Percentiles rank a stretch among this genome's conserved stretches.
phyloP scores from a whole-genome alignment of 768 basidiomycete genomes.

The Amanita rubescens region DNA sequence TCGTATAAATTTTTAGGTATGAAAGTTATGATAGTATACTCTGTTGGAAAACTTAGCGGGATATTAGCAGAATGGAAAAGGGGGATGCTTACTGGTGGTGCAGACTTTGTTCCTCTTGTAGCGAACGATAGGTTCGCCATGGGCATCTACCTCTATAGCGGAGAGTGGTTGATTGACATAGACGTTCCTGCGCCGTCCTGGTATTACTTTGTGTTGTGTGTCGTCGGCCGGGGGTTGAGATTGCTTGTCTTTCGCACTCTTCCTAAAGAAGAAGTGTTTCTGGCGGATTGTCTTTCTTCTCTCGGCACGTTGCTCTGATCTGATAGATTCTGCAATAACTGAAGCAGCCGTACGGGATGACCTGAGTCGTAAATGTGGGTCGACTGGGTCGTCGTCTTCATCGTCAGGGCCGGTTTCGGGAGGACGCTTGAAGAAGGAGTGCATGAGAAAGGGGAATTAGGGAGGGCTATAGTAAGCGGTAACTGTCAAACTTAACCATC shows the following conservation, averaged over 20 bases:
- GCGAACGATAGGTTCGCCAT: slow-evolving; percentile 72
- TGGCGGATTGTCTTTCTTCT: slow-evolving; percentile 41
- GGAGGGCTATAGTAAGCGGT: neutral
- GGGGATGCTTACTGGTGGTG: slow-evolving; percentile 69
- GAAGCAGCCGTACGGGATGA: slow-evolving; percentile 92
- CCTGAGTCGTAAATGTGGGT: slow-evolving; percentile 80
- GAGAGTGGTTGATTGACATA: slow-evolving; percentile 74
- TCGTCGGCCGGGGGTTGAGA: slow-evolving; percentile 21
- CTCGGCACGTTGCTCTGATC: slow-evolving; percentile 65
- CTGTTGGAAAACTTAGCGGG: slow-evolving; percentile 29
- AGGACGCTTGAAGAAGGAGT: slow-evolving; percentile 39
- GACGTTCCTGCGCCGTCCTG: slow-evolving; percentile 61
- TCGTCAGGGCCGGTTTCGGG: slow-evolving; percentile 45
- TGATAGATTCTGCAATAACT: slow-evolving; percentile 81
- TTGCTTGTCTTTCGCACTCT: slow-evolving; percentile 38
- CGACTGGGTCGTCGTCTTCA: slow-evolving; percentile 62
- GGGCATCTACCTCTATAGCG: slow-evolving; percentile 52
- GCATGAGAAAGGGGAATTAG: slow-evolving; percentile 2
- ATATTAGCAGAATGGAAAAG: neutral
- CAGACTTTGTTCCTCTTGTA: slow-evolving; percentile 91
- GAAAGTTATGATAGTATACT: slow-evolving; percentile 88
- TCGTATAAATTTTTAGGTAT: slow-evolving; percentile 92
- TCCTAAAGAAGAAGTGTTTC: slow-evolving; percentile 58
- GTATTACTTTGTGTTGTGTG: slow-evolving; percentile 26
- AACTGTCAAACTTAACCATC: neutral